These are phyloP conservation scores for Debaryomycetaceae sp. DNA, from an alignment of 1,139 yeast species.

Conservation along the genomic window DNA sequence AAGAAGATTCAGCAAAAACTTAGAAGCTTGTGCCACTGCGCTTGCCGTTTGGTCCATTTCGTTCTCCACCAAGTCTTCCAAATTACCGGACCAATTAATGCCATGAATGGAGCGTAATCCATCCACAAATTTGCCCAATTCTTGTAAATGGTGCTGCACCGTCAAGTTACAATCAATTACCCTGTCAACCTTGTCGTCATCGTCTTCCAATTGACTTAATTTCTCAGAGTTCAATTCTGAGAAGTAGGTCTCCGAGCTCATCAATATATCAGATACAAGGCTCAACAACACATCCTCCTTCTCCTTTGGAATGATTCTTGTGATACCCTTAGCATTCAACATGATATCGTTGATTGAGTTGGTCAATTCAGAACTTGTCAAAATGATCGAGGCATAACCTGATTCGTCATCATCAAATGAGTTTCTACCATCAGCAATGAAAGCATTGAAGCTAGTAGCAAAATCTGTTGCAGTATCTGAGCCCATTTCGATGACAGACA, in stretches of 20 bases:
- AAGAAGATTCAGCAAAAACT: constrained; percentile 53
- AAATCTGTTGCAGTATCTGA: constrained; percentile 76
- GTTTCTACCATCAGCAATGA: constrained; percentile 71
- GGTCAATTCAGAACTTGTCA: constrained; percentile 64
- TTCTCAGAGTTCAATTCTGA: constrained; percentile 52
- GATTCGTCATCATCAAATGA: constrained; percentile 56
- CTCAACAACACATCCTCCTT: constrained; percentile 50
- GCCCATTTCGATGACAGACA: constrained; percentile 68
- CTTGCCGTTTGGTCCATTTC: constrained; percentile 73
- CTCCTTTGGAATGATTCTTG: constrained; percentile 48
- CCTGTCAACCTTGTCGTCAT: constrained; percentile 66
- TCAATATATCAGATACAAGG: constrained; percentile 55
- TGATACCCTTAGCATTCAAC: constrained; percentile 67
- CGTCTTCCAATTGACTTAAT: constrained; percentile 47
- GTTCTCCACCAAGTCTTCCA: constrained; percentile 65
- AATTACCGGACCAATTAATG: constrained; percentile 47
- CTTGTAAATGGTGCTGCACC: constrained; percentile 68
- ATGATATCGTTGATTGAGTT: constrained; percentile 62
- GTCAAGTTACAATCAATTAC: constrained; percentile 74
- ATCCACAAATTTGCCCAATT: constrained; percentile 53
- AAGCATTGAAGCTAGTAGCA: constrained; percentile 73
- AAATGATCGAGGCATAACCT: constrained; percentile 51
- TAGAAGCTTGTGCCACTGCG: constrained; percentile 64
- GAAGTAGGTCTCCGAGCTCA: constrained; percentile 60
- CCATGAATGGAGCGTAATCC: constrained; percentile 42